Conservation (phyloP, 495 filamentous ascomycete genomes). For the Neurospora sp. region DNA sequence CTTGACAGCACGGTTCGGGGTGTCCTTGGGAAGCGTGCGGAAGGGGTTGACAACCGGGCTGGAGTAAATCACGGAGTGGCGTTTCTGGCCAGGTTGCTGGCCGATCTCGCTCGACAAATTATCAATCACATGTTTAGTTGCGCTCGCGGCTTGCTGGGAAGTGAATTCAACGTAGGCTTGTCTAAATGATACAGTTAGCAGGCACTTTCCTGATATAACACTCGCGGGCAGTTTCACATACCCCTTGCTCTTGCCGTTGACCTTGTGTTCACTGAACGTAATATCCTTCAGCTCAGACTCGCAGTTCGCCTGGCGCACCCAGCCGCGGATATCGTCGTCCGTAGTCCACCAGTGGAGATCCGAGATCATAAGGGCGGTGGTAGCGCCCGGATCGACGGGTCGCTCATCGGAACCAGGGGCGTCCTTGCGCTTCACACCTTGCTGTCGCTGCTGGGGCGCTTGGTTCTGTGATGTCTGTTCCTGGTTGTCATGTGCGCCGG, state of each 20-base stretch:
- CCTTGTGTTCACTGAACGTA: slow-evolving; percentile 95
- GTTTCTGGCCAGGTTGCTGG: slow-evolving; percentile 46
- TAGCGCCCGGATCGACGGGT: slow-evolving; percentile 70
- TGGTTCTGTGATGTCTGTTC: slow-evolving; percentile 16
- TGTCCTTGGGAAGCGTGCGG: slow-evolving; percentile 84
- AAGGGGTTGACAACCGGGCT: slow-evolving; percentile 76
- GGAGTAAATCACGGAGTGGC: slow-evolving; percentile 63
- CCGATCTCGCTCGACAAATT: slow-evolving; percentile 31
- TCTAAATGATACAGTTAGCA: slow-evolving; percentile 35
- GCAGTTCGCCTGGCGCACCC: slow-evolving; percentile 62
- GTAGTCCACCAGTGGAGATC: slow-evolving; percentile 96
- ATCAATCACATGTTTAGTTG: slow-evolving; percentile 76
- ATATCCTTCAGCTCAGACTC: slow-evolving; percentile 86
- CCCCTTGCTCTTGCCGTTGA: slow-evolving; percentile 98
- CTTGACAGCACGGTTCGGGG: slow-evolving; percentile 62
- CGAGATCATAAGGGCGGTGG: slow-evolving; percentile 69
- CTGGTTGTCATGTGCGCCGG: slow-evolving; percentile 33
- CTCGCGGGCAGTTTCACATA: slow-evolving; percentile 31
- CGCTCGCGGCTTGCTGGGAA: slow-evolving; percentile 74
- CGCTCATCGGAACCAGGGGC: slow-evolving; percentile 52
- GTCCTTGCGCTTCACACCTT: slow-evolving; percentile 71
- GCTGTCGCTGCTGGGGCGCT: slow-evolving; percentile 30
- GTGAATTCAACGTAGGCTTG: slow-evolving; percentile 87
- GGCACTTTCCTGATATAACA: not conserved
- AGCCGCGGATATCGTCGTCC: slow-evolving; percentile 88